Evolutionary conservation across 1,284 basidiomycete species (phyloP).

Genomic region (Ceratobasidium sp.): DNA sequence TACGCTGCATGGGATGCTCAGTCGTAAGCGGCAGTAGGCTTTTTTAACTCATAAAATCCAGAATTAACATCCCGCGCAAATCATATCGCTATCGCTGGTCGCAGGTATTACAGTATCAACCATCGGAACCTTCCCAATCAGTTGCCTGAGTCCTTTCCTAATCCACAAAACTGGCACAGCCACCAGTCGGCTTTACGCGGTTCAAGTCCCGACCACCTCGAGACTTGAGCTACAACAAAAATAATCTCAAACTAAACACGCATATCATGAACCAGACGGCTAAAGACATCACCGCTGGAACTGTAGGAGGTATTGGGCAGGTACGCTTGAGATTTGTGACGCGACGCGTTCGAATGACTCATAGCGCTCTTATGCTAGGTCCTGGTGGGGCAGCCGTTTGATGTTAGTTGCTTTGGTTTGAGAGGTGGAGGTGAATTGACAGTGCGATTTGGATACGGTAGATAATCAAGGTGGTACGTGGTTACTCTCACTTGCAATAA

Average conservation of each 20-base stretch:
- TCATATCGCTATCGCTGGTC: too few relatives aligned
- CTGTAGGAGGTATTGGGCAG: conserved; percentile 88
- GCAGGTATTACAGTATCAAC: too few relatives aligned
- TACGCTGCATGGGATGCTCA: too few relatives aligned
- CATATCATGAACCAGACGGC: conserved; percentile 63
- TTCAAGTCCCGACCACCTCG: not conserved
- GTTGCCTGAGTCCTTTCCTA: too few relatives aligned
- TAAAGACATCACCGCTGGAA: conserved; percentile 88
- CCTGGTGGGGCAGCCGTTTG: conserved; percentile 94
- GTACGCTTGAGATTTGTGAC: conserved; percentile 57
- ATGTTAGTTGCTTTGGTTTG: conserved; percentile 65
- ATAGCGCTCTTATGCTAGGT: conserved; percentile 61
- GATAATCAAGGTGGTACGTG: conserved; percentile 48
- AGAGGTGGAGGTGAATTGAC: not conserved
- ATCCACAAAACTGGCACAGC: too few relatives aligned
- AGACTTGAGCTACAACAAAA: not conserved
- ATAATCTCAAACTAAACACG: not conserved
- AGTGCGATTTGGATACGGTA: not conserved
- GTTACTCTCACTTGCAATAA: not conserved
- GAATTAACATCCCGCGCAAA: too few relatives aligned
- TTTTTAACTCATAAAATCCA: too few relatives aligned
- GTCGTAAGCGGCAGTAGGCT: too few relatives aligned
- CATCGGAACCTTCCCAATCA: too few relatives aligned
- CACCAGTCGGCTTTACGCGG: conserved; percentile 14
- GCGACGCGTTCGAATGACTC: conserved; percentile 44